These are phyloP conservation scores for Metarhizium album DNA, from an alignment of 2,329 filamentous ascomycete genomes.

Conservation along the genomic window DNA sequence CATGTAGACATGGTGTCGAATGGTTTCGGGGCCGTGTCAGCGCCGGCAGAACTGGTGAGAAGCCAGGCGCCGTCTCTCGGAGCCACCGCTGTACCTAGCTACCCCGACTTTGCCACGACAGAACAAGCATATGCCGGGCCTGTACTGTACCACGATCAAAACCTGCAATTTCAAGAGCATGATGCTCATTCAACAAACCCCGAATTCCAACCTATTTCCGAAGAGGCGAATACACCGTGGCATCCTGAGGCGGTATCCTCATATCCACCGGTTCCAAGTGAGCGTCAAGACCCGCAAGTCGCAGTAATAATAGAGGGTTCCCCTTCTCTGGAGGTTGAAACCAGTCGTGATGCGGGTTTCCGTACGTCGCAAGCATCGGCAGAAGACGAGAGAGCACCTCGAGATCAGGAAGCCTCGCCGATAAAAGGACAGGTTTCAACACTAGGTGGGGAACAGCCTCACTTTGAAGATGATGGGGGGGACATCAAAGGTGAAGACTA, in stretches of 20 bases:
- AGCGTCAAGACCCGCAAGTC: not conserved
- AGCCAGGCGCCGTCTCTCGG: not conserved
- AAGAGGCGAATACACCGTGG: not conserved
- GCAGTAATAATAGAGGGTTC: constrained; percentile 3
- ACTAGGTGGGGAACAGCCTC: constrained; percentile 11
- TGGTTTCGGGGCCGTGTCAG: not conserved
- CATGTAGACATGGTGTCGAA: not conserved
- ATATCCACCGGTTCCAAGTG: not conserved
- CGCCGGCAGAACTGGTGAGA: not conserved
- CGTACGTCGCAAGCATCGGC: not conserved
- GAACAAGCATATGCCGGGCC: not conserved
- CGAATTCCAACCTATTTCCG: not conserved
- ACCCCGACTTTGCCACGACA: not conserved
- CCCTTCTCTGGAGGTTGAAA: not conserved
- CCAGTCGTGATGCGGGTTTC: not conserved
- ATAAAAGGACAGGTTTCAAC: not conserved
- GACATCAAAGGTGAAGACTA: constrained; percentile 23
- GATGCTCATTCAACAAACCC: not conserved
- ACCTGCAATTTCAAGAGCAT: constrained; percentile 5
- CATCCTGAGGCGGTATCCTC: not conserved
- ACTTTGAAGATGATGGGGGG: constrained; percentile 13
- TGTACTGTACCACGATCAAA: constrained; percentile 9
- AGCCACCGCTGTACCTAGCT: not conserved
- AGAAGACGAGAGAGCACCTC: not conserved
- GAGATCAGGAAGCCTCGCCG: not conserved